Base-by-base conservation (phyloP, 2,329 filamentous ascomycete species). In the Ophiognomonia clavigignenti-juglandacearum region DNA sequence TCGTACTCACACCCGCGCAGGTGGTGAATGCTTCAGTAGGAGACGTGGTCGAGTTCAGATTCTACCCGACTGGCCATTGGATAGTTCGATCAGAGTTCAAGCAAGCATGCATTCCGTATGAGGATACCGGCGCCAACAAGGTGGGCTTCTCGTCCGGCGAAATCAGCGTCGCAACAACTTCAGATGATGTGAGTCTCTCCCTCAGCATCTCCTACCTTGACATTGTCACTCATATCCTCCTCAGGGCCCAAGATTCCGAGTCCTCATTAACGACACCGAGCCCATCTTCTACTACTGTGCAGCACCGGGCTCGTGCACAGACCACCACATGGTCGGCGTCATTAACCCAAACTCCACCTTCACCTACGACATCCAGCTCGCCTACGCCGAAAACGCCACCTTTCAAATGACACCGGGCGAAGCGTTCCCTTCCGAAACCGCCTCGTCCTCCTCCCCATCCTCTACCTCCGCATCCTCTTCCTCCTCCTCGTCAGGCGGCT, bases 211-310 rank as follows among this genome's bases (percentile, higher is more conserved):
- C 39, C 14, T n/a, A n/a, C 36, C 19, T 16, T 23, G 18, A 14
- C 18, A 11, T 39, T 16, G 1, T 26, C 14, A 24, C 35, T 51
- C 7, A 51, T 49, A 48, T 43, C n/a, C 29, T 13, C 29, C 26
- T n/a, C 34, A 72, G 69, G 66, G 62, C 16, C 73, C 72, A 18
- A 64, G 57, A 31, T 77, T 61, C 48, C 56, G 59, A 35, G 55
- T 75, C 20, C 54, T 53, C 18, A 67, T 87, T 47, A 85, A 85
- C 55, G 69, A 82, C 53, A 83, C 80, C 0, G 63, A 75, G 19
- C 83, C 85, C 0, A 75, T 82, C 14, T 86, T 83, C 61, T 86
- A 78, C 62, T 88, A 88, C 61, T 88, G 83, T 53, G 78, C 82
- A 0, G 84, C 84, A 0, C 74, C 79, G 0, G 74, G 71, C 1